These are phyloP conservation scores for Cystofilobasidium ferigula DNA, from an alignment of 768 basidiomycete species.

Conservation along the genomic window DNA sequence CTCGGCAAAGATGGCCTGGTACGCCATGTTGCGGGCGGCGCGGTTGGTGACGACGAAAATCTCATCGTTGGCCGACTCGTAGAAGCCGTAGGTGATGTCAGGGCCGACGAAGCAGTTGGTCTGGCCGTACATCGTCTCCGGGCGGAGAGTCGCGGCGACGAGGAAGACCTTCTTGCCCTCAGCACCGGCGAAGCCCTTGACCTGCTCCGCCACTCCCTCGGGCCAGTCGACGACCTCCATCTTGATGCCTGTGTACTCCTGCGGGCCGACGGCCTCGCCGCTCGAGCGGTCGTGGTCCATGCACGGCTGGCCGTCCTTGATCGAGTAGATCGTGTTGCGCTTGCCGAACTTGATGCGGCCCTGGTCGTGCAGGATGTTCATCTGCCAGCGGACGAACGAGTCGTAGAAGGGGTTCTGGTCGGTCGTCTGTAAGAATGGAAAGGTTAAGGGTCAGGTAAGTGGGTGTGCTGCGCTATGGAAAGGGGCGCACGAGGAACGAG, in stretches of 20 bases:
- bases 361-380: slow-evolving; percentile 74
- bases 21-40: slow-evolving; percentile 42
- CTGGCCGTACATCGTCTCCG: slow-evolving; percentile 99
- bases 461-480: neutral
- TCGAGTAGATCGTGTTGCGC: slow-evolving; percentile 95
- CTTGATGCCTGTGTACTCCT: slow-evolving; percentile 89
- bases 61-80: slow-evolving; percentile 60
- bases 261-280: slow-evolving; percentile 87
- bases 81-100: slow-evolving; percentile 80
- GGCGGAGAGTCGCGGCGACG: slow-evolving; percentile 90
- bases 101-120: slow-evolving; percentile 96
- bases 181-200: slow-evolving; percentile 55
- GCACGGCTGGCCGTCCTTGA: slow-evolving; percentile 96
- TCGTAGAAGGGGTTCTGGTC: slow-evolving; percentile 96
- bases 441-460: too few relatives aligned
- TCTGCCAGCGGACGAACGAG: slow-evolving; percentile 93
- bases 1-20: slow-evolving; percentile 57
- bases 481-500: slow-evolving; percentile 66
- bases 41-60: slow-evolving; percentile 79
- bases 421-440: slow-evolving; percentile 34
- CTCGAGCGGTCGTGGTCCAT: slow-evolving; percentile 98
- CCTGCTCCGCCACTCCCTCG: slow-evolving; percentile 50
- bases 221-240: slow-evolving; percentile 87
- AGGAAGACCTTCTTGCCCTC: slow-evolving; percentile 67
- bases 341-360: slow-evolving; percentile 97